Percentiles rank a stretch among this genome's conserved stretches.
These are phyloP conservation scores for Eurotiales sp. DNA, from an alignment of 2,329 filamentous ascomycete genomes.

Conservation along the genomic window DNA sequence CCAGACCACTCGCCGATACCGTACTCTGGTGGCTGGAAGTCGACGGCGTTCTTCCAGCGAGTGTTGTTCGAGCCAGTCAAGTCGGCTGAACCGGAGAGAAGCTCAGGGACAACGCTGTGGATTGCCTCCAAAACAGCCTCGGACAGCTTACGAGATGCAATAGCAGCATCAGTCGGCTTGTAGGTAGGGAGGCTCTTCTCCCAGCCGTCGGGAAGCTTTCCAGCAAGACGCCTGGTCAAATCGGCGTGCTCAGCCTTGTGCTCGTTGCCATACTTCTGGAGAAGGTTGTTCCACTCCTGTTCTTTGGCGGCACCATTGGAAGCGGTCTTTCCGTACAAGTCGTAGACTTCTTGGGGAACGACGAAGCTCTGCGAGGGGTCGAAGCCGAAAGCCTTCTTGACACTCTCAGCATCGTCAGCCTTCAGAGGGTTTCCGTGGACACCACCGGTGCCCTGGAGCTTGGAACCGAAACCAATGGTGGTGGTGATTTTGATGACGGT, in stretches of 20 bases:
- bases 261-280: constrained; percentile 78
- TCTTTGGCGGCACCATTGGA: constrained; percentile 83
- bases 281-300: constrained; percentile 90
- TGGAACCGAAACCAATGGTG: constrained; percentile 94
- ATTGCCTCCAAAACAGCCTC: constrained; percentile 90
- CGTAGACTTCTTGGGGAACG: constrained; percentile 92
- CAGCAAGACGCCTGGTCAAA: constrained; percentile 72
- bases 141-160: constrained; percentile 93
- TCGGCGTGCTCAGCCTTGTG: constrained; percentile 77
- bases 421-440: constrained; percentile 97
- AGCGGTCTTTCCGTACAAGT: constrained; percentile 79
- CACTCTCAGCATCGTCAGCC: constrained; percentile 85
- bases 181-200: constrained; percentile 90
- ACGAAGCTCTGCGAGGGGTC: constrained; percentile 89
- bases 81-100: constrained; percentile 94
- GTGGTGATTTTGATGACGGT: constrained; percentile 95
- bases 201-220: constrained; percentile 92
- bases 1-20: constrained; percentile 86
- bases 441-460: constrained; percentile 86
- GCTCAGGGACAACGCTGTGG: constrained; percentile 76
- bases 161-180: constrained; percentile 75
- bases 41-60: constrained; percentile 91
- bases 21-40: constrained; percentile 89
- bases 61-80: constrained; percentile 98
- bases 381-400: constrained; percentile 95